Evolutionary conservation across 2,329 filamentous ascomycete genomes (phyloP).

Genomic region (Nannizziopsis barbatae): DNA sequence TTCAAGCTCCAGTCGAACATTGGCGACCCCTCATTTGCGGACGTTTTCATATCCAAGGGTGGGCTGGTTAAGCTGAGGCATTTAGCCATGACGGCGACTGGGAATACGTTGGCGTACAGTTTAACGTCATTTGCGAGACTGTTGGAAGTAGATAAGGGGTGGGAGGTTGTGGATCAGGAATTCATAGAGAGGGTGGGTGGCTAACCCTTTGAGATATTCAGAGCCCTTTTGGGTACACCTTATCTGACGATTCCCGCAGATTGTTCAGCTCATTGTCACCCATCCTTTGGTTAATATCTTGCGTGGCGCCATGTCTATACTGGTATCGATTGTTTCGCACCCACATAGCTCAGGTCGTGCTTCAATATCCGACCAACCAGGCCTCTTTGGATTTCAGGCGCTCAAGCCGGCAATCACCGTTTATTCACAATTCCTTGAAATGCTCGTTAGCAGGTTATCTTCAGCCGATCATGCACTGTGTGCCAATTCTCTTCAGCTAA

Average conservation of each 20-base stretch:
- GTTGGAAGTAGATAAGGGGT: slow-evolving; percentile 93
- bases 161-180: slow-evolving; percentile 55
- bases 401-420: slow-evolving; percentile 83
- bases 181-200: slow-evolving; percentile 48
- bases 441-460: slow-evolving; percentile 80
- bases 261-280: slow-evolving; percentile 86
- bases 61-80: slow-evolving; percentile 71
- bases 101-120: slow-evolving; percentile 92
- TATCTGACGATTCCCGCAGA: slow-evolving; percentile 31
- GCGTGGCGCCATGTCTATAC: slow-evolving; percentile 88
- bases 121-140: slow-evolving; percentile 78
- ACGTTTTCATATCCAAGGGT: slow-evolving; percentile 85
- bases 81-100: slow-evolving; percentile 71
- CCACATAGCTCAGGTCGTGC: slow-evolving; percentile 50
- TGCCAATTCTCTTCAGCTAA: slow-evolving; percentile 85
- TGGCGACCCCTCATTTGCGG: slow-evolving; percentile 90
- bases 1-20: slow-evolving; percentile 96
- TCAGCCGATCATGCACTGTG: slow-evolving; percentile 92
- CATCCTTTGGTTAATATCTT: slow-evolving; percentile 97
- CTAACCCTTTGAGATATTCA: neutral
- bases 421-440: slow-evolving; percentile 87
- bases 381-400: slow-evolving; percentile 75
- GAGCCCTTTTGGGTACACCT: neutral
- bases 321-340: slow-evolving; percentile 84
- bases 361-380: slow-evolving; percentile 39